Evolutionary conservation across 768 basidiomycete genomes (phyloP), one percentile per base, ranked within the genome.

Genomic region (Termitomyces sp.): DNA sequence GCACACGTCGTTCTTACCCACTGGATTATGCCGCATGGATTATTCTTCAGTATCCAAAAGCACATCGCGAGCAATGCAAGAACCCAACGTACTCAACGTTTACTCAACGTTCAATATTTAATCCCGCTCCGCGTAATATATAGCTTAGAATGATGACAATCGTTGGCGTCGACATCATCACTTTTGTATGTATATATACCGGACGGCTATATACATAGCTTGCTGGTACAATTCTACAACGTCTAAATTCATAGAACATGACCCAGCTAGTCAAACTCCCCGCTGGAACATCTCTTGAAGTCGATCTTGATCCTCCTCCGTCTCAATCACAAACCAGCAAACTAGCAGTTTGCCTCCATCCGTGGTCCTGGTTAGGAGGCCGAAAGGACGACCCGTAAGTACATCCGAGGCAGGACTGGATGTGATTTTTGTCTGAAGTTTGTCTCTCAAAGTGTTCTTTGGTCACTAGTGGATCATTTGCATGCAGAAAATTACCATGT

Each of bases 301-400:
- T 74, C 32, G 70, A 72, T 16, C 53, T 72, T 1, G 65, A 68
- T 39, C 59, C 56, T 16, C 74, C 78, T 11, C 59, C 60, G 20
- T 54, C 44, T 16, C 18, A 45, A 11, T 41, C 57, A 29, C 29
- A 42, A 23, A 55, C 59, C 35, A 25, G 29, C 15, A 84, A 80
- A 57, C 66, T 87, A 6, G 89, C 84, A 0, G 69, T 93, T n/a
- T 84, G 84, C 60, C 71, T 89, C 11, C 91, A 93, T 60, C 91
- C 91, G 6, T 93, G 90, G 90, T 85, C 87, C n/a, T 83, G 89
- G 79, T 76, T 92, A 0, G 90, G 91, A 1, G 91, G 90, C 15
- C 76, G 72, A 48, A 89, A 86, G 82, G 66, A 84, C 58, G 89
- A 93, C 62, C 80, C 85, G 91, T 92, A 66, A 63, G 89, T 77